Base-by-base conservation (phyloP, 805 yeast species). In the Clavispora phyllophila region DNA sequence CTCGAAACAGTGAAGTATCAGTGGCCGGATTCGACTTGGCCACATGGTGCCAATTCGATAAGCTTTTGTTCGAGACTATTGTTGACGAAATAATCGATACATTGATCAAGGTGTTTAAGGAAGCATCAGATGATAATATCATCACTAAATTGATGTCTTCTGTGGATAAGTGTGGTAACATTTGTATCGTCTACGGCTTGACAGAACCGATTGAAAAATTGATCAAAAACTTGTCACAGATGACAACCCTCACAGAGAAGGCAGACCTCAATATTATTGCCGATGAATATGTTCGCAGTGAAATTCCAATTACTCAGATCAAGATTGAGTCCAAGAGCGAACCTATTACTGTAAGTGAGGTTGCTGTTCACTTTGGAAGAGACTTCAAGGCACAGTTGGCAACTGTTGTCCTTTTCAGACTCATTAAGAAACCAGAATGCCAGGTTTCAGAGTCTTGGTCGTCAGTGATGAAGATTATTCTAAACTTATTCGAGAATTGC, bases 311-410 rank as follows among this genome's bases (percentile, higher is more conserved):
- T 36, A 59, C 62, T 10, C 61, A 58, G 37, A 57, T 68, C 20
- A 67, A 61, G 22, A 61, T 80, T 22, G 86, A 80, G 36, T 73
- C 75, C 29, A 76, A 78, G 22, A 73, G 75, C 10, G 77, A 73
- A 14, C 69, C 71, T 4, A 74, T 93, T 27, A 82, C 85, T 4
- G 93, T 93, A 3, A 83, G 95, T 56, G 89, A 87, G 43, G 66
- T 80, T 41, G 79, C 96, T 0, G 87, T 89, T 13, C 75, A 82
- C 60, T 82, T 93, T 58, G 99, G 99, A 6, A 74, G 84, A 37
- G 93, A 89, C 56, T 87, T 87, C 66, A 88, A 90, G 56, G 96
- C 96, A 0, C 99, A 95, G 58, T 67, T 91, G 47, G 84, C 96
- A 10, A 75, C 89, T 2, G 89, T 90, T 39, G 91, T 91, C 1